These are phyloP conservation scores for Dentipellis sp. DNA, from an alignment of 768 basidiomycete species.

Conservation along the genomic window DNA sequence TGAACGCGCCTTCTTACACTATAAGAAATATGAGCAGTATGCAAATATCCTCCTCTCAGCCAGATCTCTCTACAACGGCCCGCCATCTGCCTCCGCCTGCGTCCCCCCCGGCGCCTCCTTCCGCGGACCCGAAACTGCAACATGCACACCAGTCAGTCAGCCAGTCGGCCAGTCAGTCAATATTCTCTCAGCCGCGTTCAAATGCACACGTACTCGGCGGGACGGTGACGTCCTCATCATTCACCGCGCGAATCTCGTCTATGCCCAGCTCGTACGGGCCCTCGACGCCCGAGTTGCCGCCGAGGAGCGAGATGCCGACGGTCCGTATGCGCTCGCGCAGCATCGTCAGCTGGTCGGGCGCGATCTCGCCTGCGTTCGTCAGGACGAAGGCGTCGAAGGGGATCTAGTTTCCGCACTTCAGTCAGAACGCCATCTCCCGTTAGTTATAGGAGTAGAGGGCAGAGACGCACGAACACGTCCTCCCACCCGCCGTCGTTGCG, in stretches of 20 bases:
- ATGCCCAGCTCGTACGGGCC: constrained; percentile 80
- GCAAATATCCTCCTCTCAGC: too few relatives aligned
- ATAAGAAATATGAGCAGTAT: too few relatives aligned
- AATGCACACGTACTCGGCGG: background rate
- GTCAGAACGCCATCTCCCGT: background rate
- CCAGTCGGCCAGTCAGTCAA: too few relatives aligned
- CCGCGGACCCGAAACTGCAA: constrained; percentile 5
- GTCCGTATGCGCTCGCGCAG: constrained; percentile 65
- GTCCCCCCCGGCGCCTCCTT: constrained; percentile 18
- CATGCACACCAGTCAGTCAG: background rate
- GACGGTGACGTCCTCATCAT: constrained; percentile 48
- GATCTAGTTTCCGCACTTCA: constrained; percentile 37
- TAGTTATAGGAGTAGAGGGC: constrained; percentile 8
- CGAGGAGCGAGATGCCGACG: constrained; percentile 81
- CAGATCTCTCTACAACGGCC: too few relatives aligned
- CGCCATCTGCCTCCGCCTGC: constrained; percentile 13
- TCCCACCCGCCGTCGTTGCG: constrained; percentile 66
- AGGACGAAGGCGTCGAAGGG: constrained; percentile 71
- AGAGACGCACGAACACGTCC: constrained; percentile 58
- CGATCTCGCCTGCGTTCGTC: constrained; percentile 65
- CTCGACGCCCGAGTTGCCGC: constrained; percentile 66
- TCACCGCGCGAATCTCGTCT: constrained; percentile 74
- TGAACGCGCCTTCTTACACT: too few relatives aligned
- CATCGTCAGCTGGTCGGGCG: constrained; percentile 68
- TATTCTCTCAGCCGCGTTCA: too few relatives aligned